A percentile compares a stretch with the other conserved stretches of the same genome.
phyloP scores from a whole-genome alignment of 192 early-diverging fungal genomes.

The Diversispora eburnea region DNA sequence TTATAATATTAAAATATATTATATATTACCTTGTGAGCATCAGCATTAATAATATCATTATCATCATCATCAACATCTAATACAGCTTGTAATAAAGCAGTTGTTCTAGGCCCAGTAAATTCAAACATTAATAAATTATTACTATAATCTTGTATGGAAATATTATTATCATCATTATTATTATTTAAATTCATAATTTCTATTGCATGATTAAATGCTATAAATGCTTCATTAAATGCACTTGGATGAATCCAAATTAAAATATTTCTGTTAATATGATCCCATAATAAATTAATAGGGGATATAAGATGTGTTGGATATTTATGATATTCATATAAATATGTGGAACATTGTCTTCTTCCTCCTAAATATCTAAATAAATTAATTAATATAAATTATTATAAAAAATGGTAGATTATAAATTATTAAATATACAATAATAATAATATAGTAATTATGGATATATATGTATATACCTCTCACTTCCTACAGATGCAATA shows the following conservation, averaged over 20 bases:
- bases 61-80: constrained; percentile 42
- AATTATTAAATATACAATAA: not conserved
- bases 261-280: constrained; percentile 37
- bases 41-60: not conserved
- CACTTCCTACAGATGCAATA: constrained; percentile 43
- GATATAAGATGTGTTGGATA: constrained; percentile 65
- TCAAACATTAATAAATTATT: constrained; percentile 72
- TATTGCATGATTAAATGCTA: constrained; percentile 33
- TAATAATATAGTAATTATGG: not conserved
- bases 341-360: constrained; percentile 50
- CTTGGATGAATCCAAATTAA: constrained; percentile 83
- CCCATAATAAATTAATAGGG: constrained; percentile 78
- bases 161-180: not conserved
- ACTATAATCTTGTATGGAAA: constrained; percentile 49
- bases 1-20: too few species aligned
- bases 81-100: constrained; percentile 66
- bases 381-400: not conserved
- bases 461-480: constrained; percentile 26
- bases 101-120: constrained; percentile 82
- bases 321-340: constrained; percentile 46
- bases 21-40: constrained; percentile 42
- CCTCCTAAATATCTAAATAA: constrained; percentile 57
- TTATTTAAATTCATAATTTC: constrained; percentile 9
- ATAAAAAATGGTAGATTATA: not conserved
- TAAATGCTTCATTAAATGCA: constrained; percentile 45